A percentile compares a stretch with the other conserved stretches of the same genome.
These are phyloP conservation scores for Actinidia polygama DNA, from an alignment of 179 eudicot genomes.

Conservation along the genomic window DNA sequence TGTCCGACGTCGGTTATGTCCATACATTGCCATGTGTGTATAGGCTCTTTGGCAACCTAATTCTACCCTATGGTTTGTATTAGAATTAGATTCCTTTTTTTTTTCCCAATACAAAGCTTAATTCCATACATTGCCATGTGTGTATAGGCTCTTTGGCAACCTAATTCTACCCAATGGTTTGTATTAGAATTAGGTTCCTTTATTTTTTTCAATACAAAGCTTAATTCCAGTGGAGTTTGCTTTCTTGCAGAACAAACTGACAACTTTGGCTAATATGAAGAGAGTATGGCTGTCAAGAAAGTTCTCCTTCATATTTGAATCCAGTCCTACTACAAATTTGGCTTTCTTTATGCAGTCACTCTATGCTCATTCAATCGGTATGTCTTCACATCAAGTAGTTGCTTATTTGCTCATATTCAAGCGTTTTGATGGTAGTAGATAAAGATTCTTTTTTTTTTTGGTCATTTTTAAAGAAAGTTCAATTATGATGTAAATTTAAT, in stretches of 20 bases:
- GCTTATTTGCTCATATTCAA: not conserved
- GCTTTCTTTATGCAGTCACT: constrained; percentile 82
- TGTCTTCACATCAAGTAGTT: constrained; percentile 24
- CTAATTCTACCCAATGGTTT: not conserved
- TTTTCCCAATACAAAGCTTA: not conserved
- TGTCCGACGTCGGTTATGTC: no score
- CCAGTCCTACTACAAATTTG: constrained; percentile 61
- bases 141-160: no score
- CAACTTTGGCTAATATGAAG: constrained; percentile 66
- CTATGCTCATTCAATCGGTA: constrained; percentile 75
- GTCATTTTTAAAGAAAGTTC: no score
- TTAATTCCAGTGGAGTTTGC: constrained; percentile 11
- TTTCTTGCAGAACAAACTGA: constrained; percentile 47
- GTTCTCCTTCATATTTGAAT: constrained; percentile 84
- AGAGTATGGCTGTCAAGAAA: constrained; percentile 75
- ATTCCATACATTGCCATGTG: no score
- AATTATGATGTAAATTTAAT: no score
- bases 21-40: not conserved
- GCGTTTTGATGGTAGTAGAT: no score
- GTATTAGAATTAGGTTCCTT: not conserved
- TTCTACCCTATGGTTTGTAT: not conserved
- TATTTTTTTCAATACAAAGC: not conserved
- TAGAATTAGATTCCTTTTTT: not conserved
- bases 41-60: not conserved
- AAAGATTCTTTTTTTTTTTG: no score